Conservation (phyloP, 164 flowering plant genomes). For the Chimonanthus praecox region DNA sequence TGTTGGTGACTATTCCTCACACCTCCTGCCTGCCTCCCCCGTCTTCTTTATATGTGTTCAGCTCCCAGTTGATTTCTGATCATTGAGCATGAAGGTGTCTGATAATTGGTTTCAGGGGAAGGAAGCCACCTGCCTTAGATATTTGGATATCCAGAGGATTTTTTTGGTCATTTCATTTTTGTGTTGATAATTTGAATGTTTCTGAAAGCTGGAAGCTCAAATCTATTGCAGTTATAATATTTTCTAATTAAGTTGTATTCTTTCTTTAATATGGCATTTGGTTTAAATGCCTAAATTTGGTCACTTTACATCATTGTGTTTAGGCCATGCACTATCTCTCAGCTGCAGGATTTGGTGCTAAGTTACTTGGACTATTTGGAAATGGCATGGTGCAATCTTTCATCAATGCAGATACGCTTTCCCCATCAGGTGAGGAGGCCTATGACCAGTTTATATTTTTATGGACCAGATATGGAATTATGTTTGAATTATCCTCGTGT, state of each 20-base stretch:
- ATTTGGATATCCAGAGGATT: background rate
- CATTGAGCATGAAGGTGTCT: too few relatives aligned
- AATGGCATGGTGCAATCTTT: constrained; percentile 99
- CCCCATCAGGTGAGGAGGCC: constrained; percentile 54
- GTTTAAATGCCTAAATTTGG: background rate
- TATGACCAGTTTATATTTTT: background rate
- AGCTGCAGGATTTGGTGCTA: constrained; percentile 98
- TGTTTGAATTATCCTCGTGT: background rate
- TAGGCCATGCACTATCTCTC: constrained; percentile 91
- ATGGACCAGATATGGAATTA: background rate
- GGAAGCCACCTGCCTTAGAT: background rate
- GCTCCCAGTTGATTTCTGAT: too few relatives aligned
- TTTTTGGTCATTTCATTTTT: background rate
- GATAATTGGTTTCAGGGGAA: background rate
- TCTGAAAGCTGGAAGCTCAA: background rate
- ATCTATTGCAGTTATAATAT: background rate
- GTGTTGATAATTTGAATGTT: background rate
- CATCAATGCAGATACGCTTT: constrained; percentile 84
- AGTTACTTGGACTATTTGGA: constrained; percentile 84
- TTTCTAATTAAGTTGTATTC: background rate
- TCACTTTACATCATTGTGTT: constrained; percentile 13
- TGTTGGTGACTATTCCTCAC: too few relatives aligned
- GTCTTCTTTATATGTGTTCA: too few relatives aligned
- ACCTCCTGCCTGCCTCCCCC: too few relatives aligned
- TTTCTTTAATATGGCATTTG: background rate